These are phyloP conservation scores for Colletotrichum limetticola DNA, from an alignment of 2,329 filamentous ascomycete genomes.

Conservation along the genomic window DNA sequence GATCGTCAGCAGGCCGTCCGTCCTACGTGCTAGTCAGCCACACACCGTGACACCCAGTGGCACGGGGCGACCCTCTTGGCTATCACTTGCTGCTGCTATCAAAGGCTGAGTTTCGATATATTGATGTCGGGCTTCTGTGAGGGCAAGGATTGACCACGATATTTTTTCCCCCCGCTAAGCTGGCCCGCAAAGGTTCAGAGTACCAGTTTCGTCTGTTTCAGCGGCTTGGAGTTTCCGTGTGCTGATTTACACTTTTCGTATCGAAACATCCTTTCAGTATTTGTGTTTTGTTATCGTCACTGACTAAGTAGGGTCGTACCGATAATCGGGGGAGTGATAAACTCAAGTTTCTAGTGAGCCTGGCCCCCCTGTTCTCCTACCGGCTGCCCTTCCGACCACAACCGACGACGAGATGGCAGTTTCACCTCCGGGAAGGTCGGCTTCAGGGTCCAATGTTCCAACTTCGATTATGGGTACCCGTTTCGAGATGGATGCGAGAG, in stretches of 20 bases:
- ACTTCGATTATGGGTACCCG: background rate
- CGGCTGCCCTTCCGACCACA: background rate
- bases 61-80: slow-evolving; percentile 2
- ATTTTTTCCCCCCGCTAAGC: background rate
- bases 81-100: background rate
- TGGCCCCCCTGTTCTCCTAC: background rate
- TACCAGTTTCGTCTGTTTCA: slow-evolving; percentile 14
- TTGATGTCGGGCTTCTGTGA: background rate
- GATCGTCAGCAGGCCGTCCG: background rate
- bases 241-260: slow-evolving; percentile 21
- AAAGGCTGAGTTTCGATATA: background rate
- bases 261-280: slow-evolving; percentile 1
- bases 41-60: background rate
- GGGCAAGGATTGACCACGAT: background rate
- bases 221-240: slow-evolving; percentile 1
- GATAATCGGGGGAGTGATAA: background rate
- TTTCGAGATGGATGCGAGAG: background rate
- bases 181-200: background rate
- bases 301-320: background rate
- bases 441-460: background rate
- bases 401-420: slow-evolving; percentile 11
- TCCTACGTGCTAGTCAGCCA: background rate
- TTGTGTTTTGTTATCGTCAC: background rate
- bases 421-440: background rate
- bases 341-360: background rate